These are phyloP conservation scores for Neoarthrinium moseri DNA, from an alignment of 2,329 filamentous ascomycete species.

Conservation along the genomic window DNA sequence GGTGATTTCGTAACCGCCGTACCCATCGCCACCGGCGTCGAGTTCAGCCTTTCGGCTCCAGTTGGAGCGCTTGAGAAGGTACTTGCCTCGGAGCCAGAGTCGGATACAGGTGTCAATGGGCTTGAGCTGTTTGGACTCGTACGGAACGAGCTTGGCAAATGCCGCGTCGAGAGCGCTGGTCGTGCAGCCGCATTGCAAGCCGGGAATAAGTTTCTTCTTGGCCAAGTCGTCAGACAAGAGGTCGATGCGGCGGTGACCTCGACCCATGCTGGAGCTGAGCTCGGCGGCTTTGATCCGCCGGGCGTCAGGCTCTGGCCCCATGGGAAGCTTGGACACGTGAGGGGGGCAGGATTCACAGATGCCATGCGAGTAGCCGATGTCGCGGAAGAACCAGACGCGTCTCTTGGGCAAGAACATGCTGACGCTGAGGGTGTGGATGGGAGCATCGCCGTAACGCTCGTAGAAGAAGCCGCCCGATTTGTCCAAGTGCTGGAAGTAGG, in stretches of 20 bases:
- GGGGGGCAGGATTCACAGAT: constrained; percentile 39
- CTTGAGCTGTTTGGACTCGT: constrained; percentile 45
- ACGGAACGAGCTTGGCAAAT: constrained; percentile 45
- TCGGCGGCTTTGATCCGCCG: constrained; percentile 8
- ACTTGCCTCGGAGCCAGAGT: constrained; percentile 40
- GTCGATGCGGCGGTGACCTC: constrained; percentile 17
- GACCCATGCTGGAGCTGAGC: constrained; percentile 11
- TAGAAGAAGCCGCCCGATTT: constrained; percentile 46
- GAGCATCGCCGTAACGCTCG: constrained; percentile 44
- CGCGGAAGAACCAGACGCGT: constrained; percentile 50
- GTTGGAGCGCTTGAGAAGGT: constrained; percentile 39
- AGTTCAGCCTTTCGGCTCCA: constrained; percentile 39
- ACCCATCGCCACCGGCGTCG: constrained; percentile 40
- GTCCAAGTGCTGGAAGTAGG: constrained; percentile 51
- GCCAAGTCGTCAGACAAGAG: constrained; percentile 37
- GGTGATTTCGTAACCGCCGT: constrained; percentile 36
- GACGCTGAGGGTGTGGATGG: constrained; percentile 53
- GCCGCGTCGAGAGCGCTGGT: constrained; percentile 41
- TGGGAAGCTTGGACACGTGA: constrained; percentile 17
- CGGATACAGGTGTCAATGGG: constrained; percentile 45
- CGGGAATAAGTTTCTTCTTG: constrained; percentile 31
- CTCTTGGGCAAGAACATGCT: constrained; percentile 51
- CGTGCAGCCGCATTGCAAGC: constrained; percentile 38
- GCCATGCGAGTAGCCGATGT: constrained; percentile 43
- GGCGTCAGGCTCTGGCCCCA: constrained; percentile 14